These are phyloP conservation scores for Pseudevernia furfuracea DNA, from an alignment of 495 filamentous ascomycete species.

Conservation along the genomic window DNA sequence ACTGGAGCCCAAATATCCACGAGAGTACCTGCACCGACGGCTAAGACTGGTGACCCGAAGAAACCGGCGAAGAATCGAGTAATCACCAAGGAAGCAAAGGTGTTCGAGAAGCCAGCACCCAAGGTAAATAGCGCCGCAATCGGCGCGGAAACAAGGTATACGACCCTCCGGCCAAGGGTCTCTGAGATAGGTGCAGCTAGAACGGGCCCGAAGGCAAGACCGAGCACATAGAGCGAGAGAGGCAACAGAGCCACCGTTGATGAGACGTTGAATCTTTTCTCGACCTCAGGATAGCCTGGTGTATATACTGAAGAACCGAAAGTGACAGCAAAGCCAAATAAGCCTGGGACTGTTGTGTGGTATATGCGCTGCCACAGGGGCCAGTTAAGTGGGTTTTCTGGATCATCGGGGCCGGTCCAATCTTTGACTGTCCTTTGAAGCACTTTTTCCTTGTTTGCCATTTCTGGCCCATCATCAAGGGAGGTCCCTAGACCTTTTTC, in stretches of 20 bases:
- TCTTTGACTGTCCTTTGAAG: slow-evolving; percentile 21
- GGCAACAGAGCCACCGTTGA: slow-evolving; percentile 48
- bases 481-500: slow-evolving; percentile 3
- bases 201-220: slow-evolving; percentile 51
- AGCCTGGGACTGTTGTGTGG: slow-evolving; percentile 4
- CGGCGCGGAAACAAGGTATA: slow-evolving; percentile 48
- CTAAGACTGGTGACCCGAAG: slow-evolving; percentile 43
- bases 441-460: neutral
- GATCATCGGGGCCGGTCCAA: slow-evolving; percentile 34
- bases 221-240: slow-evolving; percentile 49
- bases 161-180: slow-evolving; percentile 43
- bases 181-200: slow-evolving; percentile 54
- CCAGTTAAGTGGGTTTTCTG: slow-evolving; percentile 38
- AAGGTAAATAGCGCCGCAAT: slow-evolving; percentile 55
- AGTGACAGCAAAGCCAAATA: slow-evolving; percentile 33
- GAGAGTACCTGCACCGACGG: slow-evolving; percentile 48
- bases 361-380: slow-evolving; percentile 20
- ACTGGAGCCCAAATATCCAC: slow-evolving; percentile 45
- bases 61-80: slow-evolving; percentile 58
- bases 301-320: slow-evolving; percentile 49
- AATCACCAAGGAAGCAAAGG: slow-evolving; percentile 47
- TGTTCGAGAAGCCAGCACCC: slow-evolving; percentile 50
- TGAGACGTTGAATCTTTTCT: slow-evolving; percentile 40
- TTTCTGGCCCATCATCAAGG: neutral
- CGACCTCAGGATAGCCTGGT: slow-evolving; percentile 38